phyloP scores from a whole-genome alignment of 2,329 filamentous ascomycete species.

The Fulvia fulva region DNA sequence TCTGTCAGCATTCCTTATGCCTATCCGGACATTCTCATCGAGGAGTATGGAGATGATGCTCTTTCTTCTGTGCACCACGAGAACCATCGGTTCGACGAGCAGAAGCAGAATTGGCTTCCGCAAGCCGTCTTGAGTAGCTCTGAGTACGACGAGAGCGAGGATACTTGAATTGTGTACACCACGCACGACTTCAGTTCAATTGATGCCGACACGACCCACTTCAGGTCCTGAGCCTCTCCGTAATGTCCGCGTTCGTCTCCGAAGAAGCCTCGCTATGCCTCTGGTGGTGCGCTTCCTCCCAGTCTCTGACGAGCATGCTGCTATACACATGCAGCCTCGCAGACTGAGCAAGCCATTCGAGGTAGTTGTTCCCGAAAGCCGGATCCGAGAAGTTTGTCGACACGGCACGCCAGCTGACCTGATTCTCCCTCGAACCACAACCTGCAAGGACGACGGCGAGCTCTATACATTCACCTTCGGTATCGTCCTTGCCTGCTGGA shows the following conservation, averaged over 20 bases:
- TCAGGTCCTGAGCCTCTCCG: no score
- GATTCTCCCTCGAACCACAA: constrained; percentile 3
- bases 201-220: no score
- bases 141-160: constrained; percentile 1
- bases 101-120: constrained; percentile 31
- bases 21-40: constrained; percentile 51
- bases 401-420: constrained; percentile 8
- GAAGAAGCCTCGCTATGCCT: background rate
- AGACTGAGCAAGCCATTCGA: constrained; percentile 10
- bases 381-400: constrained; percentile 7
- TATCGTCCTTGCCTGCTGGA: background rate
- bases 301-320: constrained; percentile 5
- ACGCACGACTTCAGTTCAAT: no score
- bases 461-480: constrained; percentile 5
- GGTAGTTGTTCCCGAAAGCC: constrained; percentile 10
- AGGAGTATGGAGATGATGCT: constrained; percentile 52
- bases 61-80: constrained; percentile 47
- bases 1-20: constrained; percentile 54
- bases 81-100: constrained; percentile 39
- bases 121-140: constrained; percentile 12
- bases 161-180: background rate
- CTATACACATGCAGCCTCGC: constrained; percentile 7
- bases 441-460: constrained; percentile 2
- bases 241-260: no score
- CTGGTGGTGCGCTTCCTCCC: background rate